phyloP scores from a whole-genome alignment of 2,329 filamentous ascomycete species.

The Lasiodiplodia hormozganensis region DNA sequence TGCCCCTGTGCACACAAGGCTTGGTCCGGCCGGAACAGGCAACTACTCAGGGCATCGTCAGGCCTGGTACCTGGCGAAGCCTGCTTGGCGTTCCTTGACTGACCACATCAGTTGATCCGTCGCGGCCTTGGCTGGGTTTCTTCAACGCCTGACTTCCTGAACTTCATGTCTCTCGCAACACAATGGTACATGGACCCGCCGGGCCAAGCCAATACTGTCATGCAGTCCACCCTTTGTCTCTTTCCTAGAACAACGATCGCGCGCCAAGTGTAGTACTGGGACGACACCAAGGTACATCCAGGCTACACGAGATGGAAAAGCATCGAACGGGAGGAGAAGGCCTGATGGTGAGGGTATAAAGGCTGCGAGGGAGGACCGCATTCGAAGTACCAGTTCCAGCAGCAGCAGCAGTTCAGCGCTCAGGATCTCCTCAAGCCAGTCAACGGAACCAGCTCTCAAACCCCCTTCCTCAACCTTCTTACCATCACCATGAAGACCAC shows the following conservation, averaged over 20 bases:
- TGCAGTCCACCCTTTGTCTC: slow-evolving; percentile 3
- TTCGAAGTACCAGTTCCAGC: neutral
- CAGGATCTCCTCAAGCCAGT: neutral
- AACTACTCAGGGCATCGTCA: slow-evolving; percentile 1
- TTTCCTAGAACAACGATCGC: slow-evolving; percentile 9
- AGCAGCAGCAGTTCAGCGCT: neutral
- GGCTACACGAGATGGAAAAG: neutral
- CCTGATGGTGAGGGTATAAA: neutral
- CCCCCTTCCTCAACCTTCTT: too few species aligned
- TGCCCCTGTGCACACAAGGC: neutral
- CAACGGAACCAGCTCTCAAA: neutral
- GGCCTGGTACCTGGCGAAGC: neutral
- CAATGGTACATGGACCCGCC: neutral
- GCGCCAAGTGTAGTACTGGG: neutral
- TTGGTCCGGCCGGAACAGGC: neutral
- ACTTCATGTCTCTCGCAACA: neutral
- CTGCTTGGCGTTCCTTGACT: neutral
- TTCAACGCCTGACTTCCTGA: slow-evolving; percentile 9
- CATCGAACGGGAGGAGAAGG: neutral
- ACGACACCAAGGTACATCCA: neutral
- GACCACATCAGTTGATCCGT: slow-evolving; percentile 9
- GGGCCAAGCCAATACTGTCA: slow-evolving; percentile 20
- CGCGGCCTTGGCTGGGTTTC: neutral
- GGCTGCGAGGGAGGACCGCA: neutral
- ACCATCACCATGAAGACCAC: slow-evolving; percentile 10